A percentile compares a stretch with the other conserved stretches of the same genome.
Evolutionary conservation across 768 basidiomycete genomes (phyloP).

Genomic region (Kwoniella mangroviensis): DNA sequence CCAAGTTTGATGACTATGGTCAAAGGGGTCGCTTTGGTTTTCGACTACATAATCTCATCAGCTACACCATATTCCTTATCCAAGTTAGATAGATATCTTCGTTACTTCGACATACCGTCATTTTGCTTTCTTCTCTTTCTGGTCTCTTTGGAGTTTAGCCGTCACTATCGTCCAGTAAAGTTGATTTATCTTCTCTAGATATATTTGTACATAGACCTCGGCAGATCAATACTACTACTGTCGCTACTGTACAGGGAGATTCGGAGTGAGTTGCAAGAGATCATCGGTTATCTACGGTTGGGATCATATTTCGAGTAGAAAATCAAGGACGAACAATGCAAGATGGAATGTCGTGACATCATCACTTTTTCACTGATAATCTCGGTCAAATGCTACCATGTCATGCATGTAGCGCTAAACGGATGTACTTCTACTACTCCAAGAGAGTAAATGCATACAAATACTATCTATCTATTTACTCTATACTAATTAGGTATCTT

Average conservation of each 20-base stretch:
- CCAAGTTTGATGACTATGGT: slow-evolving; percentile 89
- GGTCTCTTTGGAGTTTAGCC: no score
- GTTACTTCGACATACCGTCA: slow-evolving; percentile 17
- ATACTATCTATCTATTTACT: background rate
- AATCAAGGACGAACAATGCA: background rate
- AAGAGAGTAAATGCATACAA: background rate
- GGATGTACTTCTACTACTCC: no score
- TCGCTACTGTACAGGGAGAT: no score
- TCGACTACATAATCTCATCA: slow-evolving; percentile 17
- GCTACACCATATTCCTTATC: no score
- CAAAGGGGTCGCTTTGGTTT: slow-evolving; percentile 29
- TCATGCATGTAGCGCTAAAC: no score
- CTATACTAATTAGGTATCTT: slow-evolving; percentile 42
- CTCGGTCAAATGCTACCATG: background rate
- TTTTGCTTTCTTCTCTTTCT: background rate
- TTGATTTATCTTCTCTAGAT: no score
- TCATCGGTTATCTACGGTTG: no score
- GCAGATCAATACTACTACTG: no score
- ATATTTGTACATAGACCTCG: no score
- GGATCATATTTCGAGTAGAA: background rate
- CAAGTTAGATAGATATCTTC: no score
- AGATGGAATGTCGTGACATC: slow-evolving; percentile 4
- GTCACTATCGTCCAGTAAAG: no score
- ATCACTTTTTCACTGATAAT: background rate
- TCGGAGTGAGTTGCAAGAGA: no score